Percentiles rank a stretch among this genome's conserved stretches.
Conservation (phyloP, 2,329 filamentous ascomycete species). For the Aspergillus aculeatinus region DNA sequence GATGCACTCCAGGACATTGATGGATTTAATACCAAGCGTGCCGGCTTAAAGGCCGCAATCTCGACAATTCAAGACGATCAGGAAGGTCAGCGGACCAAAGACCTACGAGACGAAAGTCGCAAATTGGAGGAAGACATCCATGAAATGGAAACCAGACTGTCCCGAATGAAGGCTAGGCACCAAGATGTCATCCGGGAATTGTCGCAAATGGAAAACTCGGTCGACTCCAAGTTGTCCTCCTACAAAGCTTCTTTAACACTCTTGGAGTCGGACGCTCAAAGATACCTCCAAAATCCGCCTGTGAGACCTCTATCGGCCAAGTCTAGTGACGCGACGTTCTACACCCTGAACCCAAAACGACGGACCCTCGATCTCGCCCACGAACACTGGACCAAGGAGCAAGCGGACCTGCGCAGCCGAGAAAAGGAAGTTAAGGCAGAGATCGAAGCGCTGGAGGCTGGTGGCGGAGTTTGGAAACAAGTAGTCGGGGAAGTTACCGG, state of each 20-base stretch:
- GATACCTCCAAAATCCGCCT: slow-evolving; percentile 52
- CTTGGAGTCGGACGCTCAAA: slow-evolving; percentile 55
- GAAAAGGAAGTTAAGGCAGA: slow-evolving; percentile 53
- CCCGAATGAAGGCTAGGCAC: slow-evolving; percentile 56
- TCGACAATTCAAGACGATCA: slow-evolving; percentile 48
- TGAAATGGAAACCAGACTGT: slow-evolving; percentile 56
- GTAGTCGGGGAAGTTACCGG: slow-evolving; percentile 52
- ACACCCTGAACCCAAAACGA: slow-evolving; percentile 54
- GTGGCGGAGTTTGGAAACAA: slow-evolving; percentile 58
- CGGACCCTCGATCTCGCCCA: slow-evolving; percentile 61
- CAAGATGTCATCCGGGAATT: slow-evolving; percentile 54
- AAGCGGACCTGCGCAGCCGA: slow-evolving; percentile 44
- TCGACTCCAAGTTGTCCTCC: slow-evolving; percentile 59
- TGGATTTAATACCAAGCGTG: slow-evolving; percentile 50
- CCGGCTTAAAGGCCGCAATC: slow-evolving; percentile 53
- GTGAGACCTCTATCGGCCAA: slow-evolving; percentile 37
- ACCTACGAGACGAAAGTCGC: slow-evolving; percentile 52
- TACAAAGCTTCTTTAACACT: slow-evolving; percentile 57
- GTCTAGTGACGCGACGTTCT: slow-evolving; percentile 43
- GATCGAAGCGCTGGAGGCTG: slow-evolving; percentile 58
- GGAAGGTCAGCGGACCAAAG: slow-evolving; percentile 44
- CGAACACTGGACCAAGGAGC: slow-evolving; percentile 56
- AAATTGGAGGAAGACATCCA: slow-evolving; percentile 57
- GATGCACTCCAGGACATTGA: slow-evolving; percentile 52
- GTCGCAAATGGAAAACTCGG: slow-evolving; percentile 54